A percentile compares a stretch with the other conserved stretches of the same genome.
Evolutionary conservation across 192 early-diverging fungal species (phyloP).

Genomic region (Mortierella antarctica): DNA sequence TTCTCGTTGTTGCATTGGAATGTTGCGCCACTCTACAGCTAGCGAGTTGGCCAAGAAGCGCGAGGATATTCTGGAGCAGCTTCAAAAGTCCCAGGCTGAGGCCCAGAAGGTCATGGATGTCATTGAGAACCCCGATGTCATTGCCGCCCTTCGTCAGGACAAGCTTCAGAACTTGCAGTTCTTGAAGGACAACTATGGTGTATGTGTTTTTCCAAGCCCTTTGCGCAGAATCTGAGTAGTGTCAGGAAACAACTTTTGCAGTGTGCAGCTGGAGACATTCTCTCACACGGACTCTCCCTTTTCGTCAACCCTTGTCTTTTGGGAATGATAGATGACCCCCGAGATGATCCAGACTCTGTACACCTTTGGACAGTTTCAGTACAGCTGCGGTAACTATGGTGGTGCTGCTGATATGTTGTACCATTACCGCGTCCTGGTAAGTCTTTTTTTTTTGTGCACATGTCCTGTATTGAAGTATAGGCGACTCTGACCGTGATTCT

Average conservation of each 20-base stretch:
- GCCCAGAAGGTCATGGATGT: conserved; percentile 87
- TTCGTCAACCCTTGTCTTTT: background rate
- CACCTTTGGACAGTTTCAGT: conserved; percentile 91
- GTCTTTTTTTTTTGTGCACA: conserved; percentile 6
- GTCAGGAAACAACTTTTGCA: background rate
- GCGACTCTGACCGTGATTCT: too few relatives aligned
- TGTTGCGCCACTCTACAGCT: background rate
- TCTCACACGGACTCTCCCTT: background rate
- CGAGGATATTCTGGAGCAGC: conserved; percentile 76
- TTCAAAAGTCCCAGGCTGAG: conserved; percentile 80
- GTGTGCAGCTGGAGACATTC: background rate
- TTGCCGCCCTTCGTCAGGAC: conserved; percentile 90
- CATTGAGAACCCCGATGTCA: conserved; percentile 92
- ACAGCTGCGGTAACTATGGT: conserved; percentile 91
- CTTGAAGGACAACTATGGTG: conserved; percentile 85
- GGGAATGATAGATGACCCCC: conserved; percentile 77
- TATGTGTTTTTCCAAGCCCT: conserved; percentile 34
- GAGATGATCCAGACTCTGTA: conserved; percentile 90
- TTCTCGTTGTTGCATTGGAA: background rate
- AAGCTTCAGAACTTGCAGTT: conserved; percentile 93
- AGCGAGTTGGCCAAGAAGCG: conserved; percentile 77
- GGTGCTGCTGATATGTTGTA: conserved; percentile 94
- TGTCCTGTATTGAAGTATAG: background rate
- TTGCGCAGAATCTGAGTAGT: background rate
- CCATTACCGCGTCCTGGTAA: conserved; percentile 93